Conservation (phyloP, 2,329 filamentous ascomycete species). For the Taxawa tesnikishii region DNA sequence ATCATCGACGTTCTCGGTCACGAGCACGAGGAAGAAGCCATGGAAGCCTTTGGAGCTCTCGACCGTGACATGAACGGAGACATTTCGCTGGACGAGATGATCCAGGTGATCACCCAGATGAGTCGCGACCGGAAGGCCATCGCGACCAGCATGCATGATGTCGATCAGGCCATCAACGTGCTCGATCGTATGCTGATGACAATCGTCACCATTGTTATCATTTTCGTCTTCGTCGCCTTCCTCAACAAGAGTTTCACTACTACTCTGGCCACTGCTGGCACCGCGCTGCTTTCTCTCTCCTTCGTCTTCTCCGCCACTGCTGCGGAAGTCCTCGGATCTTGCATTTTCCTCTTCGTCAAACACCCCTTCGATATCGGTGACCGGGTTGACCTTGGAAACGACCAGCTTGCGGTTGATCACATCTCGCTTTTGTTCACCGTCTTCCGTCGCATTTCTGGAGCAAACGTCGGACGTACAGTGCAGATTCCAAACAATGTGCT, state of each 20-base stretch:
- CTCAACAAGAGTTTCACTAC: conserved; percentile 77
- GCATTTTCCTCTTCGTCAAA: conserved; percentile 98
- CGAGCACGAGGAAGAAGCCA: conserved; percentile 62
- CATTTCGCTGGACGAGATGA: conserved; percentile 91
- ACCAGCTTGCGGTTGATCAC: conserved; percentile 73
- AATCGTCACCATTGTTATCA: conserved; percentile 65
- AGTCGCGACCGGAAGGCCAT: conserved; percentile 81
- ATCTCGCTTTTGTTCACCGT: conserved; percentile 90
- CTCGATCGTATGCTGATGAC: conserved; percentile 77
- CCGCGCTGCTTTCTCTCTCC: conserved; percentile 84
- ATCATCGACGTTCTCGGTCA: conserved; percentile 76
- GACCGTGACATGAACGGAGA: conserved; percentile 88
- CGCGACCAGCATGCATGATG: conserved; percentile 89
- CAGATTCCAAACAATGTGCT: conserved; percentile 85
- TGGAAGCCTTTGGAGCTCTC: conserved; percentile 69
- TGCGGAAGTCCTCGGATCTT: conserved; percentile 93
- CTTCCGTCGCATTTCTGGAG: conserved; percentile 71
- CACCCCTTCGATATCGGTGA: conserved; percentile 96
- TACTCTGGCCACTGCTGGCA: conserved; percentile 80
- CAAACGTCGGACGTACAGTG: conserved; percentile 49
- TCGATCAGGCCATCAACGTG: conserved; percentile 84
- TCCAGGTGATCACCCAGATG: conserved; percentile 72
- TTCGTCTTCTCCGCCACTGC: conserved; percentile 89
- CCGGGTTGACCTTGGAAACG: conserved; percentile 65
- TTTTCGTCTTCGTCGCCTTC: conserved; percentile 59